Evolutionary conservation across 2,329 filamentous ascomycete species (phyloP).

Genomic region (Bertia moriformis): DNA sequence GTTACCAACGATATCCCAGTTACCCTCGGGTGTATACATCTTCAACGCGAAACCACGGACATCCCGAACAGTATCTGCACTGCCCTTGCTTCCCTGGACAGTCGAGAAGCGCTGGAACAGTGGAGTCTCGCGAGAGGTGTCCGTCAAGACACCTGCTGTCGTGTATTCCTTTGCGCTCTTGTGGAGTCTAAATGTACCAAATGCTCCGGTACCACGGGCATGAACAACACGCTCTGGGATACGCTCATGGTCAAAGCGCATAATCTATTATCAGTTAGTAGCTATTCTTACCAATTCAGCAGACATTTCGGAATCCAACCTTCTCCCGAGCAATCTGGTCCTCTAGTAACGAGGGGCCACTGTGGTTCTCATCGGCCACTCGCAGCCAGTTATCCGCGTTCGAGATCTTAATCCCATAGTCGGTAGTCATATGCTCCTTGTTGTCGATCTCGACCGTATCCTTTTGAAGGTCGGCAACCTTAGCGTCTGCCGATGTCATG

Average conservation of each 20-base stretch:
- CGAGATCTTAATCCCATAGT: slow-evolving; percentile 60
- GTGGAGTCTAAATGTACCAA: slow-evolving; percentile 51
- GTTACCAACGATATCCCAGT: slow-evolving; percentile 59
- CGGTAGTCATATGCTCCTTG: slow-evolving; percentile 53
- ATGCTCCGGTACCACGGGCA: slow-evolving; percentile 48
- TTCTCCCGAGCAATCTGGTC: slow-evolving; percentile 62
- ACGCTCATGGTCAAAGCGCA: slow-evolving; percentile 63
- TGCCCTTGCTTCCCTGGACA: slow-evolving; percentile 60
- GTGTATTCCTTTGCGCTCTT: slow-evolving; percentile 50
- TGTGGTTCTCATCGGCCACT: slow-evolving; percentile 40
- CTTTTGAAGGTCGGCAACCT: slow-evolving; percentile 44
- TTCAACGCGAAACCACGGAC: slow-evolving; percentile 61
- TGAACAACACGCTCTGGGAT: slow-evolving; percentile 58
- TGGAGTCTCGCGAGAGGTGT: slow-evolving; percentile 51
- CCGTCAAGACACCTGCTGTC: slow-evolving; percentile 48
- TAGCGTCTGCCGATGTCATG: slow-evolving; percentile 29
- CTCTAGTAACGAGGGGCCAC: slow-evolving; percentile 56
- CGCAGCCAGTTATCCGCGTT: slow-evolving; percentile 70
- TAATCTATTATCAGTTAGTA: slow-evolving; percentile 33
- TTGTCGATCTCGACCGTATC: slow-evolving; percentile 43
- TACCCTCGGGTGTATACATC: slow-evolving; percentile 61
- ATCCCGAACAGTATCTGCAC: slow-evolving; percentile 57
- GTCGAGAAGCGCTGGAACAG: slow-evolving; percentile 64
- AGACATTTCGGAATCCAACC: slow-evolving; percentile 22
- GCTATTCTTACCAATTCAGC: background rate